Percentiles rank a stretch among this genome's conserved stretches.
Evolutionary conservation across 306 rosid species (phyloP).

Genomic region (Cicer arietinum): DNA sequence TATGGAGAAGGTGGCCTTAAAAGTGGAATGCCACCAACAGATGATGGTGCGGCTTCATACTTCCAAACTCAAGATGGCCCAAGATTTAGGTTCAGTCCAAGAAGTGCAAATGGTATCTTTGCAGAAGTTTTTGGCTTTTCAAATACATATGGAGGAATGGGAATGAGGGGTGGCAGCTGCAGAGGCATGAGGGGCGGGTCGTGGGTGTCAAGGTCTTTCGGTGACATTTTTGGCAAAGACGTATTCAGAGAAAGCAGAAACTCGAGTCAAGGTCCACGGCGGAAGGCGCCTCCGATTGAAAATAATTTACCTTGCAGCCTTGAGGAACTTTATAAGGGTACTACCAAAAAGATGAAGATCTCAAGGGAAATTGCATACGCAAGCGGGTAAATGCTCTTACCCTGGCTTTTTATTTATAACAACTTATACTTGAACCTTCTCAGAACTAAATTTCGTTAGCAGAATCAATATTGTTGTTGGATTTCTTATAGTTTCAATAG

Average conservation of each 20-base stretch:
- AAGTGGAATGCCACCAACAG: constrained; percentile 70
- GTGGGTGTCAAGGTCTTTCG: constrained; percentile 66
- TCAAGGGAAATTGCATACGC: constrained; percentile 75
- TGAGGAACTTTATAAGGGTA: constrained; percentile 89
- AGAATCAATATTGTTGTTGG: not conserved
- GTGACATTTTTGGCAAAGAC: constrained; percentile 78
- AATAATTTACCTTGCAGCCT: constrained; percentile 76
- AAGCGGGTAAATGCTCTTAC: constrained; percentile 68
- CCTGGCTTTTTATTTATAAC: constrained; percentile 7
- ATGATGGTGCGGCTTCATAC: constrained; percentile 68
- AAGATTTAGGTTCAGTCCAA: constrained; percentile 78
- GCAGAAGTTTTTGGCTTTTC: constrained; percentile 79
- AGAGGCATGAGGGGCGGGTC: constrained; percentile 61
- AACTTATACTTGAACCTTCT: constrained; percentile 6
- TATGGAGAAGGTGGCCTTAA: constrained; percentile 87
- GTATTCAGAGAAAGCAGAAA: constrained; percentile 65
- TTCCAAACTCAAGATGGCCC: constrained; percentile 75
- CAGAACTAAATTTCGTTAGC: not conserved
- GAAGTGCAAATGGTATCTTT: constrained; percentile 76
- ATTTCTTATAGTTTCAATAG: not conserved
- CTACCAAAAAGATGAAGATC: constrained; percentile 90
- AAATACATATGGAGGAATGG: constrained; percentile 80
- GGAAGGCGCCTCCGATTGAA: constrained; percentile 77
- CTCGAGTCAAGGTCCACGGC: constrained; percentile 66
- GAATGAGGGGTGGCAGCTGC: constrained; percentile 54